A percentile compares a stretch with the other conserved stretches of the same genome.
phyloP scores from a whole-genome alignment of 768 basidiomycete genomes.

The Pleurotus tuber-regium region DNA sequence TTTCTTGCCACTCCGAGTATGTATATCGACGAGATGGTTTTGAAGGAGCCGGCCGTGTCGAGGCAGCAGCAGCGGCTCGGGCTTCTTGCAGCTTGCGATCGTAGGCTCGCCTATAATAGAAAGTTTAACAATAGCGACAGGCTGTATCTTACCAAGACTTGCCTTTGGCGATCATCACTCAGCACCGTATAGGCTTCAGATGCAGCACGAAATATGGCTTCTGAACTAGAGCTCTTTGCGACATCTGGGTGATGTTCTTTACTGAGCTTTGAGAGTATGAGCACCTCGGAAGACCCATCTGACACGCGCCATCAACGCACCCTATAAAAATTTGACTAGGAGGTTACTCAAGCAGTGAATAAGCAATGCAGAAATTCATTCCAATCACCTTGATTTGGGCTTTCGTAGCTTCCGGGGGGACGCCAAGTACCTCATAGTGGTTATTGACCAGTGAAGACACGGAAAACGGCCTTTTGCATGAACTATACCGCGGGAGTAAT shows the following conservation, averaged over 20 bases:
- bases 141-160: too few relatives aligned
- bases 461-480: background rate
- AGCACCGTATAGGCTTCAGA: slow-evolving; percentile 45
- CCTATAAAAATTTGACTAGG: slow-evolving; percentile 41
- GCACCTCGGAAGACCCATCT: background rate
- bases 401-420: slow-evolving; percentile 34
- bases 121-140: too few relatives aligned
- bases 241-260: slow-evolving; percentile 50
- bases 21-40: slow-evolving; percentile 15
- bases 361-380: background rate
- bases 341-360: background rate
- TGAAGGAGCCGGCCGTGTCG: slow-evolving; percentile 14
- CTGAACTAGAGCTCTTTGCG: slow-evolving; percentile 38
- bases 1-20: slow-evolving; percentile 18
- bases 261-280: slow-evolving; percentile 20
- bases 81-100: slow-evolving; percentile 38
- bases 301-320: slow-evolving; percentile 17
- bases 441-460: background rate
- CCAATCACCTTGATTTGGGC: slow-evolving; percentile 40
- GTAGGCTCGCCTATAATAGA: slow-evolving; percentile 37
- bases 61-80: slow-evolving; percentile 13
- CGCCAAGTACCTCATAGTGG: slow-evolving; percentile 41
- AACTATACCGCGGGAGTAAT: background rate
- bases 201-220: slow-evolving; percentile 34
- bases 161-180: slow-evolving; percentile 43